Conservation (phyloP, 1,284 basidiomycete species). For the Phellinidium pouzarii region DNA sequence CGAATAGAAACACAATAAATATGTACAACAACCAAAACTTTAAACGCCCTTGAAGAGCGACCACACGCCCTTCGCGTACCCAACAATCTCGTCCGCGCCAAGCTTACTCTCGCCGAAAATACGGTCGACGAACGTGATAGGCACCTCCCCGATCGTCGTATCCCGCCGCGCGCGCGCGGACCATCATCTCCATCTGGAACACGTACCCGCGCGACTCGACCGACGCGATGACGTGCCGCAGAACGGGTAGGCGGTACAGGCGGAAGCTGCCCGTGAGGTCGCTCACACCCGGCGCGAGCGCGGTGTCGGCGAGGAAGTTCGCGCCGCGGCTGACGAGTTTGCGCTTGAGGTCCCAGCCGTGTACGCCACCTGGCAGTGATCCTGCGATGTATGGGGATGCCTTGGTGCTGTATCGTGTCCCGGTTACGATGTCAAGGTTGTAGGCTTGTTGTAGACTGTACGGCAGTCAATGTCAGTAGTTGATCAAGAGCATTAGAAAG, state of each 20-base stretch:
- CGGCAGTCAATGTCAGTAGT: constrained; percentile 11
- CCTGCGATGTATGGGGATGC: constrained; percentile 46
- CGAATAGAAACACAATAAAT: not conserved
- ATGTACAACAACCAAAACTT: constrained; percentile 8
- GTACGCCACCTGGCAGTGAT: constrained; percentile 69
- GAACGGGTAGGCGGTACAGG: constrained; percentile 74
- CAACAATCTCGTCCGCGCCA: constrained; percentile 81
- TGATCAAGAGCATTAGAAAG: constrained; percentile 7
- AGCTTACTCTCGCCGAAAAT: constrained; percentile 91
- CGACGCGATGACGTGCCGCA: constrained; percentile 76
- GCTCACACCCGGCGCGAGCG: constrained; percentile 76
- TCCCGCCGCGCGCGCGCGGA: constrained; percentile 74
- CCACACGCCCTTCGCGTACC: constrained; percentile 86
- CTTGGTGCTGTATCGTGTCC: constrained; percentile 74
- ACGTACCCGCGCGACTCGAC: constrained; percentile 88
- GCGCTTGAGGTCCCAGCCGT: constrained; percentile 85
- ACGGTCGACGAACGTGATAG: constrained; percentile 90
- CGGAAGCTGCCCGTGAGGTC: constrained; percentile 86
- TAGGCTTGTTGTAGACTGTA: constrained; percentile 68
- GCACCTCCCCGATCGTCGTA: constrained; percentile 85
- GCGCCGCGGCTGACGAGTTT: constrained; percentile 83
- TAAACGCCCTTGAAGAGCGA: constrained; percentile 67
- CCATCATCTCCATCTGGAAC: constrained; percentile 98
- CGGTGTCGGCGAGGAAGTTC: constrained; percentile 80
- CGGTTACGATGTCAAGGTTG: constrained; percentile 85